Evolutionary conservation across 1,284 basidiomycete species (phyloP), one percentile per base, ranked within the genome.

Genomic region (Cerrena zonata): DNA sequence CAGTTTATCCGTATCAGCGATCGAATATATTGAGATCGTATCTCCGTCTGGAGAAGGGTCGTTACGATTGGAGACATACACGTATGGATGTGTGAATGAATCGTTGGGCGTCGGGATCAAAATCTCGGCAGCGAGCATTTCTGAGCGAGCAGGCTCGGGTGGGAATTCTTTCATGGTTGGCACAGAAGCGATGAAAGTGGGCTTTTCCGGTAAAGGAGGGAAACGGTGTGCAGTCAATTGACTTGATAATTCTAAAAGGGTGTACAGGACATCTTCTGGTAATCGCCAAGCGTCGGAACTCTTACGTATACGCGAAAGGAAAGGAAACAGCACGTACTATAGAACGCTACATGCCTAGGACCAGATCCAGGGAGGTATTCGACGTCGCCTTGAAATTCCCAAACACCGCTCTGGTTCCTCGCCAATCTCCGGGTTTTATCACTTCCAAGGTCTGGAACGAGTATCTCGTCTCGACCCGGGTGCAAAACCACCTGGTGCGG

Each of bases 21-120:
- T 49, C 11, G 56, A 53, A 58, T 79, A 82, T 52, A 87, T 77
- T 7, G 80, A 78, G 54, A 86, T 82, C 0, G 78, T 71, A 63
- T 86, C 84, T 7, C 83, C 82, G 66, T 70, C 50, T 69, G 62
- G 51, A 70, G 75, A 59, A 70, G 74, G 42, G 66, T 70, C 75
- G 62, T 86, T 83, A 48, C 84, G 75, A 67, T 87, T 87, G n/a
- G 82, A 84, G 24, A 75, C 75, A 66, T 86, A 87, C 53, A 87
- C 75, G 59, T 79, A 82, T 0, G 76, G 73, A 0, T 56, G 70
- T 0, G 74, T 74, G 69, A 78, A 84, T 11, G 64, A 53, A 2
- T 55, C 40, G 15, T 74, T 77, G 2, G 76, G 71, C 4, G 69
- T 50, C 0, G 83, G 80, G 51, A 82, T 74, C 45, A 84, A 73